Base-by-base conservation (phyloP, 208 protist species). In the Wallacemonas collosoma region DNA sequence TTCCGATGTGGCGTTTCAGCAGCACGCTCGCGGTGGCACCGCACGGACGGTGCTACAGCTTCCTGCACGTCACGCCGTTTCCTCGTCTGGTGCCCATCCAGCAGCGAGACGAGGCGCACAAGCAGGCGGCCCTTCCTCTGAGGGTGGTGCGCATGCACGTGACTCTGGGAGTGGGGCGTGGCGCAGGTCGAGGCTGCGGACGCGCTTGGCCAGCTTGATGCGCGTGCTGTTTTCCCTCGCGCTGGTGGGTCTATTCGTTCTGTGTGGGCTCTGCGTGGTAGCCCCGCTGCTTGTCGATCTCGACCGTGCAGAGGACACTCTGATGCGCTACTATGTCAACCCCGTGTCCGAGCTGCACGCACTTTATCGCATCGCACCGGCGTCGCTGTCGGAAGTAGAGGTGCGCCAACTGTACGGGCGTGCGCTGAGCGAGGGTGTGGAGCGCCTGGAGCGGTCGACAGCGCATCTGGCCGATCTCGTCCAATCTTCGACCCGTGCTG, bases 371-470 rank as follows among this genome's bases (percentile, higher is more conserved):
- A 67, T 88, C 3, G 76, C 80, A 3, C 73, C 80, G 9, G 60
- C 71, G 40, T 91, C 85, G 2, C 83, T 95, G 12, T 56, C 54
- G 38, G 69, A 64, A 12, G 71, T 38, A 1, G 81, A 45, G 26
- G 84, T 82, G 43, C 66, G 48, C 15, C 75, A 72, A 43, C 79
- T 95, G 44, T 85, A 93, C 72, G 72, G 77, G 39, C 85, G 87
- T 51, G 79, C 79, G 26, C 71, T 93, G 17, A 88, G 87, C 60
- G 90, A 95, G 43, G 80, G 81, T 40, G 63, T 91, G 47, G 87
- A 93, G 72, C 80, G 87, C 14, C 76, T 95, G 57, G 90, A 95
- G 73, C 71, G 85, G 43, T 70, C 86, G 12, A 89, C 86, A 11
- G 75, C 67, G 38, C 78, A 85, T 60, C 56, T 85, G 17, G 62